phyloP scores from a whole-genome alignment of 148 eudicot species.

The Arctostaphylos glauca region DNA sequence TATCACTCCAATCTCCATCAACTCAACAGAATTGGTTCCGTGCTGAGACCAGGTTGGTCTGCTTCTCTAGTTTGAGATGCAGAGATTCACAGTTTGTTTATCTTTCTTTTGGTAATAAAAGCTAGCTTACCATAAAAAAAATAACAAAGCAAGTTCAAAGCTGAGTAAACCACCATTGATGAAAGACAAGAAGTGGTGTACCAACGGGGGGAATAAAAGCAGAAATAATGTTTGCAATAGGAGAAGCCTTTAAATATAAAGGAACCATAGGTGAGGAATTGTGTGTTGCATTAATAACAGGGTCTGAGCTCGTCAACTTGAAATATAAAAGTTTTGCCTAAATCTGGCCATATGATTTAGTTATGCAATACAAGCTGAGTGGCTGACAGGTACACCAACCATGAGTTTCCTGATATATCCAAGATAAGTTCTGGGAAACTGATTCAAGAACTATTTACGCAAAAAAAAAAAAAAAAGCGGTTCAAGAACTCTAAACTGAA shows the following conservation, averaged over 20 bases:
- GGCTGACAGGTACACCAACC: not conserved
- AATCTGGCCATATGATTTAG: not conserved
- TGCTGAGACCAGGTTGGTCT: not conserved
- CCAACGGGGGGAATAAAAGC: not conserved
- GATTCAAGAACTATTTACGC: not conserved
- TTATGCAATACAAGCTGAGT: not conserved
- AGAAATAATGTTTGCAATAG: not conserved
- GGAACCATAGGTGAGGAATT: not conserved
- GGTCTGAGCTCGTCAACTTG: not conserved
- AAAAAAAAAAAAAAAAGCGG: too few relatives aligned
- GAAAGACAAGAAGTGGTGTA: not conserved
- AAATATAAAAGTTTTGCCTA: not conserved
- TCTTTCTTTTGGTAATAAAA: not conserved
- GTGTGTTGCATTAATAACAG: not conserved
- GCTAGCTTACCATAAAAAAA: not conserved
- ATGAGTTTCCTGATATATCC: not conserved
- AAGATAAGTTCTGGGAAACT: not conserved
- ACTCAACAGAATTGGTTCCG: not conserved
- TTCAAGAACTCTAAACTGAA: not conserved
- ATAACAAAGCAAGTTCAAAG: not conserved
- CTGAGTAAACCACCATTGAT: conserved; percentile 9
- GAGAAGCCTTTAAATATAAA: conserved; percentile 3
- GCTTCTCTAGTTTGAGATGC: not conserved
- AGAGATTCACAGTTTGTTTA: not conserved
- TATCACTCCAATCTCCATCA: conserved; percentile 6